These are phyloP conservation scores for Geranium rotundifolium DNA, from an alignment of 345 rosid genomes.

Conservation along the genomic window DNA sequence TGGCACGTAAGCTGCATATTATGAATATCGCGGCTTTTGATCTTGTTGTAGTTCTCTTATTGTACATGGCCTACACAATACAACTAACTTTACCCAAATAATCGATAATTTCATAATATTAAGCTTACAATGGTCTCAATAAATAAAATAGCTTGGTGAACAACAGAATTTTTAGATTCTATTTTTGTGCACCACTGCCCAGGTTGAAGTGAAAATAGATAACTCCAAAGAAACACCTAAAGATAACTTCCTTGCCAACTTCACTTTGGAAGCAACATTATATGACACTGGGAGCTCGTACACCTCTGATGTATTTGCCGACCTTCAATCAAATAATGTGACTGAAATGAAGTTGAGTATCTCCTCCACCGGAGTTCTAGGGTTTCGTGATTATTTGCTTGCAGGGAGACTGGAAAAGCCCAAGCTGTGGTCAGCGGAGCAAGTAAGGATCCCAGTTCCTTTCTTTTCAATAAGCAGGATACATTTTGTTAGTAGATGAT, in stretches of 20 bases:
- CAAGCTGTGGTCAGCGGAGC: conserved; percentile 93
- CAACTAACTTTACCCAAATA: no score
- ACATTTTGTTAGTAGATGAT: neutral
- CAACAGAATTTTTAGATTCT: neutral
- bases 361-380: conserved; percentile 31
- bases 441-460: conserved; percentile 35
- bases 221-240: conserved; percentile 35
- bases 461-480: neutral
- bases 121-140: neutral
- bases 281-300: conserved; percentile 67
- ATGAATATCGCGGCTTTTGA: no score
- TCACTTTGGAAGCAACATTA: conserved; percentile 61
- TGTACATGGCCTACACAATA: no score
- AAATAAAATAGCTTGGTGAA: neutral
- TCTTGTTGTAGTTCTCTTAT: no score
- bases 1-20: no score
- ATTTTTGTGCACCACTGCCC: conserved; percentile 2
- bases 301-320: conserved; percentile 23
- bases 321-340: conserved; percentile 49
- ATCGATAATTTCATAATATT: no score
- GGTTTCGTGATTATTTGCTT: conserved; percentile 66
- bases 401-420: conserved; percentile 67
- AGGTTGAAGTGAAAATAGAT: conserved; percentile 94
- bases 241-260: conserved; percentile 42
- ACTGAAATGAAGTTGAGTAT: conserved; percentile 43